phyloP scores from a whole-genome alignment of 2,329 filamentous ascomycete genomes.

The Nigrograna mackinnonii region DNA sequence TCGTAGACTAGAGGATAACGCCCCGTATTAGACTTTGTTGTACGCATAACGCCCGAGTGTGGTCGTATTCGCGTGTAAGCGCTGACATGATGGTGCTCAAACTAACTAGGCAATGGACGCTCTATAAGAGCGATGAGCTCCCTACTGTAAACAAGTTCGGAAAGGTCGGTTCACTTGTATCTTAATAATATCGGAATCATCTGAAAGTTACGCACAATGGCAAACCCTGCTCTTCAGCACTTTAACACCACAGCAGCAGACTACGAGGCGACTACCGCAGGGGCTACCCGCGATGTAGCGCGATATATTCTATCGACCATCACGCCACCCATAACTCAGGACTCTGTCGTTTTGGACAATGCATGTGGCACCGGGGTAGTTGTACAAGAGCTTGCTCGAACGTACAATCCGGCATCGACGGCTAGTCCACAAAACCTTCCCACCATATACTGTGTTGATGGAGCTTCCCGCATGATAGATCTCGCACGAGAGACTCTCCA shows the following conservation, averaged over 20 bases:
- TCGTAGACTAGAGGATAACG: too few relatives aligned
- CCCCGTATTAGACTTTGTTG: too few relatives aligned
- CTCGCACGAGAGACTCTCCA: background rate
- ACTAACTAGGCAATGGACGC: too few relatives aligned
- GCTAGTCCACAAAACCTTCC: background rate
- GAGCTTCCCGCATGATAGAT: conserved; percentile 11
- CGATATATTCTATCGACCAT: conserved; percentile 10
- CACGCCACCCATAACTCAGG: conserved; percentile 10
- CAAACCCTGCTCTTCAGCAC: too few relatives aligned
- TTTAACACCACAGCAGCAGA: background rate
- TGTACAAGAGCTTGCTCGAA: conserved; percentile 15
- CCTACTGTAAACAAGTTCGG: too few relatives aligned
- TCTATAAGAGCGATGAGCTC: too few relatives aligned
- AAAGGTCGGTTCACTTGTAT: too few relatives aligned
- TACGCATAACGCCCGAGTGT: too few relatives aligned
- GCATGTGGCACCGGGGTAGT: conserved; percentile 28
- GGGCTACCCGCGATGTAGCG: conserved; percentile 17
- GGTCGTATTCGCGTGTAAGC: too few relatives aligned
- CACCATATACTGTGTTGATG: conserved; percentile 15
- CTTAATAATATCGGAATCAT: too few relatives aligned
- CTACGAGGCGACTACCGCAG: conserved; percentile 19
- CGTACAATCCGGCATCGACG: background rate
- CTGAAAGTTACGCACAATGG: too few relatives aligned
- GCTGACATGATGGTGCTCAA: too few relatives aligned
- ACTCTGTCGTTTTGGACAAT: conserved; percentile 25